Conservation (phyloP, 2,329 filamentous ascomycete genomes). For the Dothiorella sarmentorum region DNA sequence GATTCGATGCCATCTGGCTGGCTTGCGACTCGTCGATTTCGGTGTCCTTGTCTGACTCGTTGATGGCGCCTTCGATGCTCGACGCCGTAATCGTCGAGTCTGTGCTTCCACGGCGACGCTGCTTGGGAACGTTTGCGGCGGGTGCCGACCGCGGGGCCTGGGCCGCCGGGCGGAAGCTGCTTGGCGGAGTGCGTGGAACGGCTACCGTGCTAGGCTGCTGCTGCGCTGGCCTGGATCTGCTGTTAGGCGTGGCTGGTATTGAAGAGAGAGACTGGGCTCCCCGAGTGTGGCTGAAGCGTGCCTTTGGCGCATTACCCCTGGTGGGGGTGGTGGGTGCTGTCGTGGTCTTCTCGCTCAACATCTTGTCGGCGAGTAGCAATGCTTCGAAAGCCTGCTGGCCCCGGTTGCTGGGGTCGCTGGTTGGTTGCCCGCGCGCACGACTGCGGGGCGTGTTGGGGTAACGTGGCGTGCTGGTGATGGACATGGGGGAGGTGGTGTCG, state of each 20-base stretch:
- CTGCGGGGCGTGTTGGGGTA: conserved; percentile 28
- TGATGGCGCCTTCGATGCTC: conserved; percentile 43
- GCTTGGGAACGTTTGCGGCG: conserved; percentile 32
- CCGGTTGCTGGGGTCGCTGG: conserved; percentile 28
- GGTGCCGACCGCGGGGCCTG: conserved; percentile 42
- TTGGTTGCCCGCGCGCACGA: neutral
- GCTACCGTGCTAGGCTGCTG: conserved; percentile 54
- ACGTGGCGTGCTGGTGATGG: conserved; percentile 42
- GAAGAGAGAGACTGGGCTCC: conserved; percentile 82
- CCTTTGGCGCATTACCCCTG: conserved; percentile 47
- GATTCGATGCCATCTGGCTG: conserved; percentile 70
- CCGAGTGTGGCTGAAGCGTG: conserved; percentile 63
- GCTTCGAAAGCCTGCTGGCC: conserved; percentile 69
- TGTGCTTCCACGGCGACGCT: conserved; percentile 61
- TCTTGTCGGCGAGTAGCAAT: conserved; percentile 69
- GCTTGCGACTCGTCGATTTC: conserved; percentile 71
- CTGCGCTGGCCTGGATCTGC: conserved; percentile 54
- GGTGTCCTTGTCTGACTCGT: conserved; percentile 61
- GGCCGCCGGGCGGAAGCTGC: conserved; percentile 44
- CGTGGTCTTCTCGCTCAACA: conserved; percentile 72
- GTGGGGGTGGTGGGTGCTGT: conserved; percentile 71
- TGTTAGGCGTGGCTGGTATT: conserved; percentile 70
- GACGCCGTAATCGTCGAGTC: conserved; percentile 53
- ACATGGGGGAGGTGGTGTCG: conserved; percentile 66
- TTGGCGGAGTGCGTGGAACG: conserved; percentile 49